Percentiles rank a stretch among this genome's conserved stretches.
phyloP scores from a whole-genome alignment of 2,329 filamentous ascomycete species.

The Colletotrichum neosansevieriae region DNA sequence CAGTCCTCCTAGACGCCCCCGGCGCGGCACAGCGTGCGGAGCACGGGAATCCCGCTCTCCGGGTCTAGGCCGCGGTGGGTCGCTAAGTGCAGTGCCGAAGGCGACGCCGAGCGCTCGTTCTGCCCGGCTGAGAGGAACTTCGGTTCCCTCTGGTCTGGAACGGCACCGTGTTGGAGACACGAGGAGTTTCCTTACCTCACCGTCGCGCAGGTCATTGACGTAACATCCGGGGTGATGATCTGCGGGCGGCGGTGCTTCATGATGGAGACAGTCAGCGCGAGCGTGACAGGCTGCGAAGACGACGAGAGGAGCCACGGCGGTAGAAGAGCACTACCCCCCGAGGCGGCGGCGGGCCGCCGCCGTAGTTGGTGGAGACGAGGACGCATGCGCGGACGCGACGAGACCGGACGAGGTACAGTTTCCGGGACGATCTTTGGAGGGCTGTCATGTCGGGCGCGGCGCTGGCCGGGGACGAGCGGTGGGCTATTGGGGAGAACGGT shows the following conservation, averaged over 20 bases:
- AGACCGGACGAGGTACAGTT: conserved; percentile 54
- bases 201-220: conserved; percentile 59
- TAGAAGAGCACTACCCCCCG: too few relatives aligned
- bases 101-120: conserved; percentile 57
- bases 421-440: conserved; percentile 55
- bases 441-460: conserved; percentile 64
- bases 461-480: conserved; percentile 71
- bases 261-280: conserved; percentile 59
- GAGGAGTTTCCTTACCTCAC: conserved; percentile 65
- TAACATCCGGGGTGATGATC: conserved; percentile 57
- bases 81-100: conserved; percentile 59
- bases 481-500: conserved; percentile 70
- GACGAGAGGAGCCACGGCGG: neutral
- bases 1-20: conserved; percentile 56
- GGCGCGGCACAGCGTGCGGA: conserved; percentile 59
- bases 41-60: conserved; percentile 66
- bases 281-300: conserved; percentile 39
- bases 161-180: conserved; percentile 66
- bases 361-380: neutral
- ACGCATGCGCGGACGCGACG: neutral
- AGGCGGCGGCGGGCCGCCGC: neutral
- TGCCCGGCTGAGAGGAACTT: conserved; percentile 42
- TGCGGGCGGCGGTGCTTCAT: conserved; percentile 61
- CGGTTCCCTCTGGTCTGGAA: conserved; percentile 42
- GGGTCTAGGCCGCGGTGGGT: conserved; percentile 63